Evolutionary conservation across 495 filamentous ascomycete species (phyloP).

Genomic region (Hapsidospora chrysogenum): DNA sequence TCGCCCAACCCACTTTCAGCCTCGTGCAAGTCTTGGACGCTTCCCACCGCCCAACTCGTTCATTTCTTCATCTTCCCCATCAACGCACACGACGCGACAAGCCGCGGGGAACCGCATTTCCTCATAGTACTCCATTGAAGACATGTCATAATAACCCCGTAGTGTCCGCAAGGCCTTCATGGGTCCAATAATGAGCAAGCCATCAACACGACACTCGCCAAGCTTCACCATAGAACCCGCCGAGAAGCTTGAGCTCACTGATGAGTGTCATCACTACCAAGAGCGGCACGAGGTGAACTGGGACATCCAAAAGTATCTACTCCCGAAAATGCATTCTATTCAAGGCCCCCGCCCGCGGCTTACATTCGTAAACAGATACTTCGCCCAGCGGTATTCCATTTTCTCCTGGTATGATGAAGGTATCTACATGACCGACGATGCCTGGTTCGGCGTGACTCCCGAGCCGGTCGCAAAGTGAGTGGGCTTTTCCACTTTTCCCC

Average conservation of each 20-base stretch:
- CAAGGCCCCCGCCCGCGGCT: too few relatives aligned
- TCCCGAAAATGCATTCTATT: not conserved
- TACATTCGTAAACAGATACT: conserved; percentile 66
- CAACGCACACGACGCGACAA: too few relatives aligned
- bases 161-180: too few relatives aligned
- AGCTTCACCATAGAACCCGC: conserved; percentile 11
- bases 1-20: too few relatives aligned
- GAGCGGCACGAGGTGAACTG: conserved; percentile 44
- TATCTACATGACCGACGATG: conserved; percentile 76
- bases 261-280: conserved; percentile 48
- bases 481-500: not conserved
- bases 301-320: conserved; percentile 57
- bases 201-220: too few relatives aligned
- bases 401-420: conserved; percentile 72
- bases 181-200: too few relatives aligned
- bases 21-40: too few relatives aligned
- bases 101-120: too few relatives aligned
- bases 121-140: too few relatives aligned
- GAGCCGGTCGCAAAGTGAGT: conserved; percentile 72
- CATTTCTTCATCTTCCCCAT: too few relatives aligned
- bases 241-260: conserved; percentile 25
- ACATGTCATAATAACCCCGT: too few relatives aligned
- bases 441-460: conserved; percentile 93
- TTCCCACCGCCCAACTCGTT: too few relatives aligned
- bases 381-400: conserved; percentile 66